Percentiles rank a stretch among this genome's conserved stretches.
These are phyloP conservation scores for Albugo candida DNA, from an alignment of 352 stramenopile species.

Conservation along the genomic window DNA sequence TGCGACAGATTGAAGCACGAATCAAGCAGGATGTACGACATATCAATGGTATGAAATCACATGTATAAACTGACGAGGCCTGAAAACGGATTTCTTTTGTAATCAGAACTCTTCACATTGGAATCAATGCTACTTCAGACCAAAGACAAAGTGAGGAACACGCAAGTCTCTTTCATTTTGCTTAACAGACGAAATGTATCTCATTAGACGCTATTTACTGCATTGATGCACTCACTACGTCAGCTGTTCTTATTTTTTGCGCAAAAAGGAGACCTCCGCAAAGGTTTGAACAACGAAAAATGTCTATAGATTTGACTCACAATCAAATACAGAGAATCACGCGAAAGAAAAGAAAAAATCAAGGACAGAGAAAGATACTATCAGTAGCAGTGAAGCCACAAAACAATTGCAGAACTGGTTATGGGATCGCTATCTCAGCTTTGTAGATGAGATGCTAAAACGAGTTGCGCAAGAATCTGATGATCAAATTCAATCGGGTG, in stretches of 20 bases:
- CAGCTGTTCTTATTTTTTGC: slow-evolving; percentile 65
- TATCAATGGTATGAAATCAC: slow-evolving; percentile 36
- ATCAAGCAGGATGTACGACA: slow-evolving; percentile 78
- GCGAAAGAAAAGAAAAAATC: slow-evolving; percentile 18
- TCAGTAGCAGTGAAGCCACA: slow-evolving; percentile 21
- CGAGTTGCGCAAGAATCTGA: slow-evolving; percentile 30
- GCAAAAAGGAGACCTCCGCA: slow-evolving; percentile 50
- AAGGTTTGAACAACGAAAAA: background rate
- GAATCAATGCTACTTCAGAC: slow-evolving; percentile 24
- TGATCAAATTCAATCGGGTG: slow-evolving; percentile 53
- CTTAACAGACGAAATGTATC: background rate
- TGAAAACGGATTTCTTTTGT: slow-evolving; percentile 26
- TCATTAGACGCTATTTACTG: slow-evolving; percentile 23
- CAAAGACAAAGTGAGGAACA: too few species aligned
- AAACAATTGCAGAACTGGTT: slow-evolving; percentile 68
- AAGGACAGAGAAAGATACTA: slow-evolving; percentile 16
- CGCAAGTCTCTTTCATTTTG: background rate
- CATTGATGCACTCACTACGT: slow-evolving; percentile 62
- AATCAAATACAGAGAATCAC: background rate
- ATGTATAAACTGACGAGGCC: background rate
- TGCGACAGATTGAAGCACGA: slow-evolving; percentile 44
- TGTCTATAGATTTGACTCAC: background rate
- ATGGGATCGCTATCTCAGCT: slow-evolving; percentile 57
- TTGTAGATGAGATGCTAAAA: slow-evolving; percentile 67
- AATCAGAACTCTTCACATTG: slow-evolving; percentile 41